These are phyloP conservation scores for Trichoderma orchidacearum DNA, from an alignment of 495 filamentous ascomycete species.

Conservation along the genomic window DNA sequence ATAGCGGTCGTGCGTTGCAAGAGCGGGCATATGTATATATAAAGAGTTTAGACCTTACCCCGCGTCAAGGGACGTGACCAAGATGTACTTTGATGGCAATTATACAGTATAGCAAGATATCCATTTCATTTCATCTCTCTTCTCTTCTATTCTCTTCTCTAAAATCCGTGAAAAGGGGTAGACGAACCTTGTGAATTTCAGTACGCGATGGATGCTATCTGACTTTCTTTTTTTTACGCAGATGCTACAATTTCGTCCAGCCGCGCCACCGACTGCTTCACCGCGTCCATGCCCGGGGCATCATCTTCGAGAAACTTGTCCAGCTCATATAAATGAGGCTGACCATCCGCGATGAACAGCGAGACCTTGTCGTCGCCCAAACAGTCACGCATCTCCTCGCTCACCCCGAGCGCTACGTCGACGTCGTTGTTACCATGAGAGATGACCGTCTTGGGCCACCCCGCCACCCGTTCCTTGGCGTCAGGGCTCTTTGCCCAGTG, in stretches of 20 bases:
- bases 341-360: conserved; percentile 4
- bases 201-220: too few relatives aligned
- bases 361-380: conserved; percentile 6
- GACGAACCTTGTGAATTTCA: too few relatives aligned
- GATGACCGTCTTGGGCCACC: conserved; percentile 11
- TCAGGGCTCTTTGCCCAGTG: conserved; percentile 4
- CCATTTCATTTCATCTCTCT: too few relatives aligned
- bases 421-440: conserved; percentile 10
- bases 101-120: background rate
- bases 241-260: conserved; percentile 3
- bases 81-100: background rate
- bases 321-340: conserved; percentile 9
- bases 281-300: background rate
- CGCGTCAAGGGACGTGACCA: background rate
- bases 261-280: conserved; percentile 4
- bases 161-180: too few relatives aligned
- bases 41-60: background rate
- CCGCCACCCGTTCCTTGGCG: background rate
- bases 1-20: background rate
- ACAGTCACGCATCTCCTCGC: background rate
- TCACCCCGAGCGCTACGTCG: conserved; percentile 7
- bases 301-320: conserved; percentile 6
- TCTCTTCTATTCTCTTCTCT: too few relatives aligned
- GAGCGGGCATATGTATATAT: background rate
- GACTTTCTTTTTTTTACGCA: too few relatives aligned